phyloP scores from a whole-genome alignment of 306 rosid species.

The Cyamopsis tetragonoloba region DNA sequence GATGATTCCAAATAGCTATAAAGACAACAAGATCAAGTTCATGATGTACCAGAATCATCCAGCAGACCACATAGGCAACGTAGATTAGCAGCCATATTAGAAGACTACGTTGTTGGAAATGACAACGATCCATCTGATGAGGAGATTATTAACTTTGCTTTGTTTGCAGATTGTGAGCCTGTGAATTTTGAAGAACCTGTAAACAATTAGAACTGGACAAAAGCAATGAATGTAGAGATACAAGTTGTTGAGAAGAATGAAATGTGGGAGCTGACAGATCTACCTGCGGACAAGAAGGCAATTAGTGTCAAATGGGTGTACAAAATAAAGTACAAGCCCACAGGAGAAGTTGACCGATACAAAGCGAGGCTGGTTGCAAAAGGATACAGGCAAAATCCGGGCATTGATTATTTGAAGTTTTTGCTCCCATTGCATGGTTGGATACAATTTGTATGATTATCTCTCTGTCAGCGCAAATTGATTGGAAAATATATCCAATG shows the following conservation, averaged over 20 bases:
- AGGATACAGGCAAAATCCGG: too few relatives aligned
- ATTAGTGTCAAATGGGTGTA: background rate
- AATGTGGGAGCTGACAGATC: background rate
- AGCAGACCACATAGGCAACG: too few relatives aligned
- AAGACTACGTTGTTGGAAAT: background rate
- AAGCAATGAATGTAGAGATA: background rate
- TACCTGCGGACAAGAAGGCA: background rate
- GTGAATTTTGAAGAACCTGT: background rate
- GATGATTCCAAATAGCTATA: too few relatives aligned
- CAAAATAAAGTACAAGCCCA: background rate
- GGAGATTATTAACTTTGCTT: background rate
- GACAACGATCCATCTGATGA: background rate
- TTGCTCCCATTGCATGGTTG: too few relatives aligned
- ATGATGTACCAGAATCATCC: too few relatives aligned
- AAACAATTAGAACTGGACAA: background rate
- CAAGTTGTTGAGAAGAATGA: background rate
- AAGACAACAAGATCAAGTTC: too few relatives aligned
- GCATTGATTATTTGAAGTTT: too few relatives aligned
- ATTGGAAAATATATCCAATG: too few relatives aligned
- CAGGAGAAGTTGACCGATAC: background rate
- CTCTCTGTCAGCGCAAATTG: too few relatives aligned
- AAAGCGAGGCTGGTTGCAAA: background rate
- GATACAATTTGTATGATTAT: too few relatives aligned
- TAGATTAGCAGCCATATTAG: background rate
- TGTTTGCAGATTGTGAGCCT: background rate